A percentile compares a stretch with the other conserved stretches of the same genome.
Evolutionary conservation across 495 filamentous ascomycete species (phyloP).

Genomic region (Darksidea phi): DNA sequence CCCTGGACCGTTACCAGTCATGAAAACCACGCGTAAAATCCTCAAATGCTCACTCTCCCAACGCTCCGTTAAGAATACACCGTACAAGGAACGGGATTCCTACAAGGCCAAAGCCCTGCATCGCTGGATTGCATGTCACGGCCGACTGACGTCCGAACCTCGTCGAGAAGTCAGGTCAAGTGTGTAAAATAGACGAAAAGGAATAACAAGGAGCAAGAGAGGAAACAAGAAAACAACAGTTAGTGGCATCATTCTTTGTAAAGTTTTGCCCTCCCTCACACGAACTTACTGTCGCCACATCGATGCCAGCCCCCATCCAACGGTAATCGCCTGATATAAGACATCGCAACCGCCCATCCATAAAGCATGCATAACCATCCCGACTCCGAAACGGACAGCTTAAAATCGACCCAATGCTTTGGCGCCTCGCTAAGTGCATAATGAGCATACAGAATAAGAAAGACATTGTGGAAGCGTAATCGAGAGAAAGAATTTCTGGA

Average conservation of each 20-base stretch:
- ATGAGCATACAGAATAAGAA: neutral
- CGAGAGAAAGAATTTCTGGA: neutral
- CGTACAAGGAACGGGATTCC: slow-evolving; percentile 51
- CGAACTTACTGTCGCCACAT: neutral
- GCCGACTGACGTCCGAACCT: too few relatives aligned
- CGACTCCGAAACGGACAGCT: neutral
- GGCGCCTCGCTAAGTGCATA: slow-evolving; percentile 10
- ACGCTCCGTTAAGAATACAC: slow-evolving; percentile 70
- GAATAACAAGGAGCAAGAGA: neutral
- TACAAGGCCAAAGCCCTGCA: slow-evolving; percentile 68
- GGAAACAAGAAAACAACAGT: neutral
- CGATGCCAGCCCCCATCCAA: neutral
- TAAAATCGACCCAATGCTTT: neutral
- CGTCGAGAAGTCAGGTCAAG: too few relatives aligned
- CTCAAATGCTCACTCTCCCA: slow-evolving; percentile 59
- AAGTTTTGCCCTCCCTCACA: neutral
- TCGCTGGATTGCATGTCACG: slow-evolving; percentile 53
- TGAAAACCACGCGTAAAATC: neutral
- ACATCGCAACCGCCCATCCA: too few relatives aligned
- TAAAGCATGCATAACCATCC: neutral
- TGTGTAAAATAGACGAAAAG: neutral
- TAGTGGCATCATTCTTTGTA: neutral
- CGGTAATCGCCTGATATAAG: neutral
- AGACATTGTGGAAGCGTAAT: neutral
- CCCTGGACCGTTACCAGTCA: neutral